Conservation (phyloP, 768 basidiomycete species). For the Mycena crocata region DNA sequence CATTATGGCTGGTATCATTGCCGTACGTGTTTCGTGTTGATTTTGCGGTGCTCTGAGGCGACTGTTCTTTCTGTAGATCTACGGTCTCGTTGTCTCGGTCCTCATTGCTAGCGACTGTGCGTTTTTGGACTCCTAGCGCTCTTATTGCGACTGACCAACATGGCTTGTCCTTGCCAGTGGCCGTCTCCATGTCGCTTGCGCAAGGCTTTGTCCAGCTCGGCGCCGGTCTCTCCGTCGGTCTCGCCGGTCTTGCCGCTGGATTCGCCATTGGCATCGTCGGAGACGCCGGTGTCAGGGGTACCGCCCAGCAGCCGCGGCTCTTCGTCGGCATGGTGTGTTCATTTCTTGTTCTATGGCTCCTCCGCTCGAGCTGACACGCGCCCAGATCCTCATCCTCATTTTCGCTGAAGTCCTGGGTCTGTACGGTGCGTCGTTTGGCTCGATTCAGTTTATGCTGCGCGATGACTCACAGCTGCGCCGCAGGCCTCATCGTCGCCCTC, state of each 20-base stretch:
- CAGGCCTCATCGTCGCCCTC: conserved; percentile 90
- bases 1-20: conserved; percentile 99
- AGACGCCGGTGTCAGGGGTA: conserved; percentile 97
- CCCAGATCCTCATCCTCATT: conserved; percentile 95
- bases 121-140: conserved; percentile 52
- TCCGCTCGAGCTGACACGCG: background rate
- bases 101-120: conserved; percentile 89
- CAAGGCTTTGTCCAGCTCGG: conserved; percentile 95
- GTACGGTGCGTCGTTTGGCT: conserved; percentile 65
- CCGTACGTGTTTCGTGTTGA: conserved; percentile 66
- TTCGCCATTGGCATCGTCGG: conserved; percentile 99
- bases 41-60: background rate
- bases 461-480: conserved; percentile 15
- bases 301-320: conserved; percentile 94
- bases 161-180: conserved; percentile 57
- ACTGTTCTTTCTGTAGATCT: conserved; percentile 66
- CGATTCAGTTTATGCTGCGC: background rate
- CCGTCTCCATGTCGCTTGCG: conserved; percentile 86
- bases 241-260: conserved; percentile 95
- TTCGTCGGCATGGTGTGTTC: conserved; percentile 90
- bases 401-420: conserved; percentile 95
- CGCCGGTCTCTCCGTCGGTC: conserved; percentile 91
- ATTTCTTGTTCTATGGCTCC: too few relatives aligned
- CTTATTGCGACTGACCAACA: background rate
- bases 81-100: conserved; percentile 99